Conservation (phyloP, 2,329 filamentous ascomycete genomes). For the Hirsutella thompsonii region DNA sequence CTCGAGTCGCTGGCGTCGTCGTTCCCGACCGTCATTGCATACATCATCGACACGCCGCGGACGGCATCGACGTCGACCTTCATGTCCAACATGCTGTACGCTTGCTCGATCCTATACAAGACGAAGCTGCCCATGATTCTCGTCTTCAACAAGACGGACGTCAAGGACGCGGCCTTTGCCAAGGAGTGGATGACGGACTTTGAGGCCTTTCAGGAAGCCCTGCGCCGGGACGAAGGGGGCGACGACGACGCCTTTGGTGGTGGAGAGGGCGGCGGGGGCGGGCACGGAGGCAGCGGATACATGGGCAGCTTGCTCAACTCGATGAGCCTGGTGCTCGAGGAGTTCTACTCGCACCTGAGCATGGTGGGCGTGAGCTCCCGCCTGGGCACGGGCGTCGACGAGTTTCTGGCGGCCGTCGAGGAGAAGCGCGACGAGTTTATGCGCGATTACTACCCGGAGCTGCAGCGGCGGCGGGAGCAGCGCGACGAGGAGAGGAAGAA, state of each 20-base stretch:
- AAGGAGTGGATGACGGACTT: slow-evolving; percentile 99
- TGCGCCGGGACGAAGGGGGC: slow-evolving; percentile 72
- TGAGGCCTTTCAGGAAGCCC: slow-evolving; percentile 81
- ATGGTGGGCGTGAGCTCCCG: slow-evolving; percentile 90
- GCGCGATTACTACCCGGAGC: slow-evolving; percentile 80
- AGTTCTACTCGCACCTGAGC: slow-evolving; percentile 90
- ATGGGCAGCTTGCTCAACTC: slow-evolving; percentile 94
- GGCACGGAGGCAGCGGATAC: slow-evolving; percentile 72
- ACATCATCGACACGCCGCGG: slow-evolving; percentile 92
- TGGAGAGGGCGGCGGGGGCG: slow-evolving; percentile 50
- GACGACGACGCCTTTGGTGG: slow-evolving; percentile 64
- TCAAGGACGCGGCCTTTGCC: slow-evolving; percentile 79
- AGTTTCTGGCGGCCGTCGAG: slow-evolving; percentile 83
- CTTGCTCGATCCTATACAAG: slow-evolving; percentile 97
- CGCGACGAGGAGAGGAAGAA: slow-evolving; percentile 63
- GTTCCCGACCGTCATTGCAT: slow-evolving; percentile 94
- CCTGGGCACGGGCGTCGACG: slow-evolving; percentile 80
- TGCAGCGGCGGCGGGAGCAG: slow-evolving; percentile 65
- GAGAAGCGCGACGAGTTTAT: slow-evolving; percentile 83
- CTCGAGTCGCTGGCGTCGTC: slow-evolving; percentile 85
- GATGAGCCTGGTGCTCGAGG: slow-evolving; percentile 94
- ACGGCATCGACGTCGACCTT: slow-evolving; percentile 91
- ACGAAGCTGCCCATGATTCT: slow-evolving; percentile 97
- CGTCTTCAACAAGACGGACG: slow-evolving; percentile 98
- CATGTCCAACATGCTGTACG: slow-evolving; percentile 99